phyloP scores from a whole-genome alignment of 2,329 filamentous ascomycete species.

The Cercospora sp. region DNA sequence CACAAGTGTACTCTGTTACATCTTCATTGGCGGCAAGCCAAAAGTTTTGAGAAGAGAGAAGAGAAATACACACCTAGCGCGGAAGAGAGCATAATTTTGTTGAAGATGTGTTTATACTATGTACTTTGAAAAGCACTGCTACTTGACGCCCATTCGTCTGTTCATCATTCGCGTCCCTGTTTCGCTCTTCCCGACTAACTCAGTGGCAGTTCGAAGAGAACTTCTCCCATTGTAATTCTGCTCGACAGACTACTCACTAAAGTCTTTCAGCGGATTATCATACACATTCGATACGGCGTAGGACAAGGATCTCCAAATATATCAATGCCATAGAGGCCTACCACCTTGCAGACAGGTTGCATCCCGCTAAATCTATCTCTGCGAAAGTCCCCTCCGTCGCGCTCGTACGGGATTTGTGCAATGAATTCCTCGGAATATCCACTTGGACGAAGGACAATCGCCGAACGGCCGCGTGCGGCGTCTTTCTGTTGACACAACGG shows the following conservation, averaged over 20 bases:
- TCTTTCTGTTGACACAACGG: background rate
- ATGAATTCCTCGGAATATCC: background rate
- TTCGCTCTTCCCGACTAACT: background rate
- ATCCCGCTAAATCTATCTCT: background rate
- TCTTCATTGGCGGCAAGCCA: slow-evolving; percentile 50
- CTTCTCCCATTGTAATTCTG: too few relatives aligned
- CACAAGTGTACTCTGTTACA: slow-evolving; percentile 48
- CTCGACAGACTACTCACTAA: too few relatives aligned
- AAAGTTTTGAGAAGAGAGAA: slow-evolving; percentile 31
- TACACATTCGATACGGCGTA: background rate
- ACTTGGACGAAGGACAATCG: background rate
- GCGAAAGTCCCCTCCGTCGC: background rate
- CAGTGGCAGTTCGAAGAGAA: too few relatives aligned
- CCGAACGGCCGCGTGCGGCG: background rate
- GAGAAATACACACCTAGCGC: slow-evolving; percentile 19
- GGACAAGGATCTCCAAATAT: background rate
- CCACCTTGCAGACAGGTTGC: background rate
- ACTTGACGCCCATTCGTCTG: background rate
- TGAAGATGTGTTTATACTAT: too few relatives aligned
- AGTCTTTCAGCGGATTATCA: too few relatives aligned
- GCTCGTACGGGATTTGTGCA: background rate
- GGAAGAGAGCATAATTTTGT: slow-evolving; percentile 25
- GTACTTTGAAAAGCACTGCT: background rate
- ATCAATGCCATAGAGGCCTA: background rate
- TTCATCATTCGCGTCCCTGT: background rate